Conservation (phyloP, 2,329 filamentous ascomycete genomes). For the Plectosphaerella cucumerina region DNA sequence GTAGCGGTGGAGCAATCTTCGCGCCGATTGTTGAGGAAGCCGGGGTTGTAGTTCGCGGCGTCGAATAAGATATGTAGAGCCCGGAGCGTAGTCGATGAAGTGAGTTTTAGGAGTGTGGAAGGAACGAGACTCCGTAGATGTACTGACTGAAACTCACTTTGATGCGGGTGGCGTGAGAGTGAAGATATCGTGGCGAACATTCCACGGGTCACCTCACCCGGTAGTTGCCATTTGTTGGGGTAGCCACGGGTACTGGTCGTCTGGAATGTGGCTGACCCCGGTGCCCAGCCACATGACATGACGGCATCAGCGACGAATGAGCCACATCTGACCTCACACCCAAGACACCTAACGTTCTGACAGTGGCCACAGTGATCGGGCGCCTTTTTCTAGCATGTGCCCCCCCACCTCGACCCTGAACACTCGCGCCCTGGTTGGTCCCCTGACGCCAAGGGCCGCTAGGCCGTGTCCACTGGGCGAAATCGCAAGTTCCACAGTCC, state of each 20-base stretch:
- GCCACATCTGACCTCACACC: background rate
- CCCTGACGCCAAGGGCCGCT: too few relatives aligned
- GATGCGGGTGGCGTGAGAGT: background rate
- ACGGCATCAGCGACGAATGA: background rate
- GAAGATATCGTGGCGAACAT: background rate
- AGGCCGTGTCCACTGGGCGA: too few relatives aligned
- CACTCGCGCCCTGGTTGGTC: too few relatives aligned
- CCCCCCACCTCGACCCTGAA: too few relatives aligned
- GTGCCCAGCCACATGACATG: background rate
- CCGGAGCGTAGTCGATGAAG: too few relatives aligned
- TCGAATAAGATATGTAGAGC: background rate
- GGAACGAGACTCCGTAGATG: constrained; percentile 7
- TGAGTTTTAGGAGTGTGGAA: background rate
- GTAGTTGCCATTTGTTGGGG: too few relatives aligned
- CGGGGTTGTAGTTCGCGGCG: background rate
- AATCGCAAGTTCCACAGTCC: too few relatives aligned
- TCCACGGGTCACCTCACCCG: background rate
- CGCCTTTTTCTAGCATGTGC: too few relatives aligned
- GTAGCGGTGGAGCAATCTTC: background rate
- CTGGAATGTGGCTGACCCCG: background rate
- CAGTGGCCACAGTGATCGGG: background rate
- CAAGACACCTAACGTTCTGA: background rate
- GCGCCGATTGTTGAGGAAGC: background rate
- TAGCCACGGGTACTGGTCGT: too few relatives aligned
- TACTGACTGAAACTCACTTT: background rate